Base-by-base conservation (phyloP, 73 alveolate species). In the Loxodes magnus region DNA sequence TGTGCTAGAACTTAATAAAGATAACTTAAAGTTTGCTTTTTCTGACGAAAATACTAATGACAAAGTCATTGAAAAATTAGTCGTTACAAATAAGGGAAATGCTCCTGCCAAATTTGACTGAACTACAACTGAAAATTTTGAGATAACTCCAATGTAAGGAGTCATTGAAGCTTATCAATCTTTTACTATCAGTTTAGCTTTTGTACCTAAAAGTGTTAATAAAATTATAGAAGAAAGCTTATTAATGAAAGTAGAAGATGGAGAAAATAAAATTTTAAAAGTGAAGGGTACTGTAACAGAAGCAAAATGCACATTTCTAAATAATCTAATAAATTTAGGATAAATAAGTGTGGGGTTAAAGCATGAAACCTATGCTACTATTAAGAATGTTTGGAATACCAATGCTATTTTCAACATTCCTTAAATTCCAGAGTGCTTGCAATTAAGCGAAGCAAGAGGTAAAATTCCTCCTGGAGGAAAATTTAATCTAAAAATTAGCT, bases 1-100 rank as follows among this genome's bases (percentile, higher is more conserved):
- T n/a, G 59, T 49, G 6, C 72, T 88, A 2, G 89, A 80, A 41
- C 51, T 88, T 41, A 54, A 65, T 24, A 85, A 74, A 67, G 58
- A 57, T 17, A 20, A 43, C 7, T 52, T 85, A 34, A 85, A 80
- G 51, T 80, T 85, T 70, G 58, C 55, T 49, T 92, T 92, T 76
- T 77, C 87, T 28, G 96, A 92, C 62, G 99, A 92, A 41, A 84
- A 71, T 50, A 89, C 74, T 54, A 97, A 92, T 57, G 84, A 88
- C 94, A 60, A 74, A 35, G 71, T 92, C 46, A 38, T 82, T 5
- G 97, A 92, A 74, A 82, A 71, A 28, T 30, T 92, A 7, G 67
- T 84, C 2, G 65, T 92, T 12, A 83, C 90, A 27, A 92, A 92
- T 77, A 76, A 82, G 34, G 97, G 99, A 0, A 92, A 88, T 82